Conservation (phyloP, 2,329 filamentous ascomycete species). For the Botrytis tulipae region DNA sequence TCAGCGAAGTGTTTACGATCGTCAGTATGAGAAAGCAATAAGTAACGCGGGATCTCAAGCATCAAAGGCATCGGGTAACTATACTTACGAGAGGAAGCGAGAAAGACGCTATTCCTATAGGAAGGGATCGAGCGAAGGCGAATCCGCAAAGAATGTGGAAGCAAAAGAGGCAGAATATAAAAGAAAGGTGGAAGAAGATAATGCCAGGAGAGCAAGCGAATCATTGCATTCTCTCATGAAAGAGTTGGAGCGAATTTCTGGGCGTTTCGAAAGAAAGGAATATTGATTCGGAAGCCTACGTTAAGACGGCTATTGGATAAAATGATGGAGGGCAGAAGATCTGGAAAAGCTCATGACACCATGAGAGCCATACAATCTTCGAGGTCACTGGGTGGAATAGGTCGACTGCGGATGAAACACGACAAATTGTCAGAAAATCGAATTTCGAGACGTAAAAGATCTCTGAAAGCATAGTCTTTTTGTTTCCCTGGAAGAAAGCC, state of each 20-base stretch:
- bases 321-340: not conserved
- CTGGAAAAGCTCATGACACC: too few species aligned
- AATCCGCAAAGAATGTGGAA: not conserved
- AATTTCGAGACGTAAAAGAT: not conserved
- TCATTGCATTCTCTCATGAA: conserved; percentile 5
- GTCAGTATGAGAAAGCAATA: not conserved
- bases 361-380: not conserved
- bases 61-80: not conserved
- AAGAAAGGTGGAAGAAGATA: not conserved
- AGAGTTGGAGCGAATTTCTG: conserved; percentile 10
- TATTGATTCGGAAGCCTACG: not conserved
- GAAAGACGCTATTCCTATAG: conserved; percentile 2
- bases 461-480: not conserved
- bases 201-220: conserved; percentile 2
- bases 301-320: not conserved
- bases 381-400: too few species aligned
- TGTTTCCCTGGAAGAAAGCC: too few species aligned
- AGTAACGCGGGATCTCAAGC: not conserved
- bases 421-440: not conserved
- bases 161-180: not conserved
- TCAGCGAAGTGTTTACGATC: not conserved
- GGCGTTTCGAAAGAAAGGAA: conserved; percentile 2
- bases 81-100: not conserved
- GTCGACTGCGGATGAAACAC: not conserved
- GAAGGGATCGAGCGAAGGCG: not conserved